phyloP scores from a whole-genome alignment of 164 flowering plant species.

The Vitis amurensis region DNA sequence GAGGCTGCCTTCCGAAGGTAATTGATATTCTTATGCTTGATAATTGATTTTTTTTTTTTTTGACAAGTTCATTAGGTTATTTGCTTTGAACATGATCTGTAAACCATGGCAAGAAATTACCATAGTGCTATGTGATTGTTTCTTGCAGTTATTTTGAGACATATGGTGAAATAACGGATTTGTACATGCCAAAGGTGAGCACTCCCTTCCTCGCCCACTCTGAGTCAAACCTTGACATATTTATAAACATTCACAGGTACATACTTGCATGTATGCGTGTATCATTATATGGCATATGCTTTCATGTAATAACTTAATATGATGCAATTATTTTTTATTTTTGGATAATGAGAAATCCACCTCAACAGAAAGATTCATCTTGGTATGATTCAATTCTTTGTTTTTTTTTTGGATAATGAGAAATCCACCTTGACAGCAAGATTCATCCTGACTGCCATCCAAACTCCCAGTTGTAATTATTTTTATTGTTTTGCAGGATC shows the following conservation, averaged over 20 bases:
- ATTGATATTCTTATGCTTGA: neutral
- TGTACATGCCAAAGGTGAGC: slow-evolving; percentile 97
- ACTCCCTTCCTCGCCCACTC: neutral
- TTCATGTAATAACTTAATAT: neutral
- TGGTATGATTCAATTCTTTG: too few species aligned
- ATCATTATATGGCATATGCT: neutral
- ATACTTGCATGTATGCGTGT: neutral
- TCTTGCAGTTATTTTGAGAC: slow-evolving; percentile 86
- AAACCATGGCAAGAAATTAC: neutral
- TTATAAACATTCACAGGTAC: neutral
- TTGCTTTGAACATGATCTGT: neutral
- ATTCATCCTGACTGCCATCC: too few species aligned
- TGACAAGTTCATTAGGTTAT: neutral
- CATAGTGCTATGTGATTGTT: neutral
- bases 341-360: too few species aligned
- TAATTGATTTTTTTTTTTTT: neutral
- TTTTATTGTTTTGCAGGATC: slow-evolving; percentile 61
- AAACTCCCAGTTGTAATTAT: neutral
- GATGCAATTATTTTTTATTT: neutral
- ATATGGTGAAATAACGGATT: slow-evolving; percentile 91
- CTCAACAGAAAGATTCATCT: too few species aligned
- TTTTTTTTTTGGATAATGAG: too few species aligned
- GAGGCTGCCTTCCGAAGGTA: slow-evolving; percentile 71
- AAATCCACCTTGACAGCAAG: too few species aligned
- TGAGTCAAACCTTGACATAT: neutral